These are phyloP conservation scores for Eucalyptus decipiens DNA, from an alignment of 345 rosid species.

Conservation along the genomic window DNA sequence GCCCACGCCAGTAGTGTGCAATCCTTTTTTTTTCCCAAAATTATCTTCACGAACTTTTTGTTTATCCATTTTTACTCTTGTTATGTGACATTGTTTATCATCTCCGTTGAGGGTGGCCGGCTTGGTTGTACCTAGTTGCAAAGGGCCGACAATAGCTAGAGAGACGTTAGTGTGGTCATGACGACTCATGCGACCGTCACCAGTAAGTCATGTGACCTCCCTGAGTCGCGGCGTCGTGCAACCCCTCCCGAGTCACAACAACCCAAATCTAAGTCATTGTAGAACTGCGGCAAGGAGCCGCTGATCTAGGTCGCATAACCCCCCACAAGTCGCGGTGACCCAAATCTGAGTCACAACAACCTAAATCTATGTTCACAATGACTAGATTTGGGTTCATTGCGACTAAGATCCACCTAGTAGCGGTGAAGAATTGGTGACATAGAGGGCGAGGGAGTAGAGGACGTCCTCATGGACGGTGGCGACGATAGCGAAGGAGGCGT, in stretches of 20 bases:
- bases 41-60: too few relatives aligned
- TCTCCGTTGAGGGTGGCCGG: too few relatives aligned
- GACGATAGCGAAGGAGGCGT: accelerated
- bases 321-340: accelerated
- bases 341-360: accelerated
- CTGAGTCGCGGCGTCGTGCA: accelerated
- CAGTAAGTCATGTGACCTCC: too few relatives aligned
- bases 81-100: too few relatives aligned
- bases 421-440: accelerated
- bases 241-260: accelerated
- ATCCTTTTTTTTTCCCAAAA: too few relatives aligned
- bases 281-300: accelerated
- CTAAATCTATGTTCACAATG: too few relatives aligned
- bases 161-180: accelerated
- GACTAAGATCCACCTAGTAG: accelerated
- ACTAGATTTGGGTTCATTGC: too few relatives aligned
- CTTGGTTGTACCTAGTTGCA: too few relatives aligned
- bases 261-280: too few relatives aligned
- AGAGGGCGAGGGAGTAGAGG: too few relatives aligned
- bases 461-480: accelerated
- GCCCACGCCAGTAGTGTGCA: too few relatives aligned
- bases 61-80: too few relatives aligned
- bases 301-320: accelerated
- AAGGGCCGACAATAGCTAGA: accelerated
- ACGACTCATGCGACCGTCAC: accelerated